A percentile compares a stretch with the other conserved stretches of the same genome.
phyloP scores from a whole-genome alignment of 345 rosid species.

The Melaleuca quinquenervia region DNA sequence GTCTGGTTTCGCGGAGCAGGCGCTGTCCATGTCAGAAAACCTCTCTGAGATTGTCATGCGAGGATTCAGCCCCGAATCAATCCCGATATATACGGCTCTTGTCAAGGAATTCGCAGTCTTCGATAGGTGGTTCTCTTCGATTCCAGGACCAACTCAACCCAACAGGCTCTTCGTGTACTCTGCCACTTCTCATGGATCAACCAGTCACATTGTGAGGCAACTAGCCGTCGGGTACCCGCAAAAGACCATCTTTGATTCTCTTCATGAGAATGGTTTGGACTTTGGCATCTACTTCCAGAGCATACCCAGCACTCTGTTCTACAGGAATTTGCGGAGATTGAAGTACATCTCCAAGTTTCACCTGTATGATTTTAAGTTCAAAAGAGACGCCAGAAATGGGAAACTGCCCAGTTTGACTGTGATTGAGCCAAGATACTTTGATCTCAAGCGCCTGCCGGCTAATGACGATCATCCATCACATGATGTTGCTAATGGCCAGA shows the following conservation, averaged over 20 bases:
- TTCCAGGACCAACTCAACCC: constrained; percentile 98
- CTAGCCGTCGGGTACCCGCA: constrained; percentile 84
- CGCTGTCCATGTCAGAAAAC: constrained; percentile 58
- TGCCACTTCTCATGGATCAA: constrained; percentile 93
- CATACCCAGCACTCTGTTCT: constrained; percentile 81
- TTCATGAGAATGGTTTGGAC: constrained; percentile 43
- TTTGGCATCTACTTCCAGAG: constrained; percentile 78
- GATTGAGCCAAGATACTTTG: constrained; percentile 87
- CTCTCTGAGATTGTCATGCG: constrained; percentile 76
- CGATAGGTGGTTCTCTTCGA: constrained; percentile 91
- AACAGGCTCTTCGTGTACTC: constrained; percentile 84
- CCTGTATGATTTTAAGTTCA: constrained; percentile 51
- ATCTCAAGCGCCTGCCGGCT: constrained; percentile 56
- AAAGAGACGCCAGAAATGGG: constrained; percentile 68
- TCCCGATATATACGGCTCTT: constrained; percentile 59
- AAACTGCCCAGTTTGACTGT: constrained; percentile 69
- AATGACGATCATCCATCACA: constrained; percentile 97
- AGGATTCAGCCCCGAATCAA: constrained; percentile 67
- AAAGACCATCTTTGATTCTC: constrained; percentile 83
- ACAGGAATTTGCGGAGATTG: constrained; percentile 70
- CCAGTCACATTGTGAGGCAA: constrained; percentile 71
- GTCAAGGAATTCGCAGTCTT: constrained; percentile 72
- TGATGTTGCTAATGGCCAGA: constrained; percentile 88
- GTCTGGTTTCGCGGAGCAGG: constrained; percentile 91
- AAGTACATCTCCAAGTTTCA: constrained; percentile 66